phyloP scores from a whole-genome alignment of 371 early-diverging fungal genomes.

The Lichtheimia ramosa region DNA sequence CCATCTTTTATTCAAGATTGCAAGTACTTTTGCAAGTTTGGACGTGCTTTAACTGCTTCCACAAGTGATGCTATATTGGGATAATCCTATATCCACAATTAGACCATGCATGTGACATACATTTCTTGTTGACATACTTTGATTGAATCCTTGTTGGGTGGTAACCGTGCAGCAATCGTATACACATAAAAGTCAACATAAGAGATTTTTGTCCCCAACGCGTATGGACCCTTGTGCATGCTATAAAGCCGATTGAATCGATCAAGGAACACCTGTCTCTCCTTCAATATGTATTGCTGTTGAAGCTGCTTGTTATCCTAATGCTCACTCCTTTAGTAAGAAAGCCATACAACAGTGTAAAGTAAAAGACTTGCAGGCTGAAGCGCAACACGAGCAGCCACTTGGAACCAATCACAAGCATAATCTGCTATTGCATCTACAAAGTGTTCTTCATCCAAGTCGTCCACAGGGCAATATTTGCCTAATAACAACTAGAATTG shows the following conservation, averaged over 20 bases:
- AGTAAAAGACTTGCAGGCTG: not conserved
- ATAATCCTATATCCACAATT: no score
- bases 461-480: conserved; percentile 2
- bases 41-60: no score
- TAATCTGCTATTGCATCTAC: conserved; percentile 8
- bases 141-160: no score
- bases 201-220: conserved; percentile 9
- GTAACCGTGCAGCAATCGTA: no score
- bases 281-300: conserved; percentile 1
- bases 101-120: no score
- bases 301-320: not conserved
- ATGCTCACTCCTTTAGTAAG: not conserved
- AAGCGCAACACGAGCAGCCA: not conserved
- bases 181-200: no score
- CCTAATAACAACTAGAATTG: not conserved
- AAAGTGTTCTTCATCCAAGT: conserved; percentile 10
- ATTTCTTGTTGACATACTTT: no score
- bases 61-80: no score
- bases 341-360: no score
- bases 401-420: conserved; percentile 1
- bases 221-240: conserved; percentile 12
- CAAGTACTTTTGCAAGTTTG: no score
- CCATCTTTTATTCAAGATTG: no score
- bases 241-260: conserved; percentile 8
- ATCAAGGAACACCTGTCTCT: not conserved